These are phyloP conservation scores for Cercophora scortea DNA, from an alignment of 495 filamentous ascomycete genomes.

Conservation along the genomic window DNA sequence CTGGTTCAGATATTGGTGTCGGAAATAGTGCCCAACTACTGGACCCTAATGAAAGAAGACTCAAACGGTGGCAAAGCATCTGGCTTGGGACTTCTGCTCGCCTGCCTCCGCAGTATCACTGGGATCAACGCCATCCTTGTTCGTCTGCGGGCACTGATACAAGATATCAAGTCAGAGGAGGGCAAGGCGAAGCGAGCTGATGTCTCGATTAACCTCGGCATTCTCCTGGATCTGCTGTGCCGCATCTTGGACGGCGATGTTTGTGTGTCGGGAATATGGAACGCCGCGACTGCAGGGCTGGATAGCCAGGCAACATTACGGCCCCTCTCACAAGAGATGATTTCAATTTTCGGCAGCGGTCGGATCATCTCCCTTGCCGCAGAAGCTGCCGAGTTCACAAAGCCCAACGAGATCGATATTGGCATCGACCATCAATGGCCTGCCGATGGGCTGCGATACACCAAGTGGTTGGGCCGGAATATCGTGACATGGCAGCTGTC, in stretches of 20 bases:
- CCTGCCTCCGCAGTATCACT: conserved; percentile 62
- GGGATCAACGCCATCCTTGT: conserved; percentile 64
- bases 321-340: conserved; percentile 32
- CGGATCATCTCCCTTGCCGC: conserved; percentile 64
- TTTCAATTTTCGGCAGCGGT: conserved; percentile 56
- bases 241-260: conserved; percentile 48
- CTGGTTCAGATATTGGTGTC: conserved; percentile 62
- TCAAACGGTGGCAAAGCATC: conserved; percentile 15
- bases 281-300: conserved; percentile 4
- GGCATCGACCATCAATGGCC: conserved; percentile 48
- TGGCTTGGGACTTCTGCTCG: conserved; percentile 42
- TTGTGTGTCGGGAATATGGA: conserved; percentile 49
- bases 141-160: conserved; percentile 47
- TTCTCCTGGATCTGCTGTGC: conserved; percentile 39
- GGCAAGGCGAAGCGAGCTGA: conserved; percentile 25
- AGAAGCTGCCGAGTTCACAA: conserved; percentile 58
- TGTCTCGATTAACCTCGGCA: conserved; percentile 28
- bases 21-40: conserved; percentile 68
- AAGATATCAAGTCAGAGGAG: conserved; percentile 30
- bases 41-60: conserved; percentile 50
- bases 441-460: conserved; percentile 55
- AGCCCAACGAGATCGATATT: conserved; percentile 11
- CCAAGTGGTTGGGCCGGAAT: conserved; percentile 65
- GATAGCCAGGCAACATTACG: conserved; percentile 3
- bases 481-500: conserved; percentile 45